These are phyloP conservation scores for Oryza nivara DNA, from an alignment of 176 grass and related monocot genomes.

Conservation along the genomic window DNA sequence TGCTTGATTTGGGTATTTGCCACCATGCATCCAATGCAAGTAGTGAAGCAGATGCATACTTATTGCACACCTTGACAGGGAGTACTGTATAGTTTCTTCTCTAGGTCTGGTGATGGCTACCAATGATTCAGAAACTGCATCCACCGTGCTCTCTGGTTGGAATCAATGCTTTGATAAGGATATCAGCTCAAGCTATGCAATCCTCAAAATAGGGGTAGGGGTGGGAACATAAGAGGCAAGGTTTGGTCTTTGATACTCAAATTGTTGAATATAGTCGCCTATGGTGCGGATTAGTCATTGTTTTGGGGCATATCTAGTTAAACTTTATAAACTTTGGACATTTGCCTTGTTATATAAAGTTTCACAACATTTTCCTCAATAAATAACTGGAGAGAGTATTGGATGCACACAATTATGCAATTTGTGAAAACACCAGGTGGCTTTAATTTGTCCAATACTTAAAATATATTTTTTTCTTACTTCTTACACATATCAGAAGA, in stretches of 20 bases:
- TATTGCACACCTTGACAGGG: neutral
- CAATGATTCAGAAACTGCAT: neutral
- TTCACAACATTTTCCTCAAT: no score
- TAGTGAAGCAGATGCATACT: no score
- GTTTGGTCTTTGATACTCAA: neutral
- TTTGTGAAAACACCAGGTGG: no score
- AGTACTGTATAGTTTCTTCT: neutral
- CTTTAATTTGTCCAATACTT: no score
- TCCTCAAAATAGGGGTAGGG: neutral
- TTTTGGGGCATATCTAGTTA: no score
- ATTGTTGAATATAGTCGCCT: neutral
- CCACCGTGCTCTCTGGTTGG: neutral
- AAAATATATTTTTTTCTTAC: no score
- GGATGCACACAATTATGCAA: no score
- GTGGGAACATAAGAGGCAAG: neutral
- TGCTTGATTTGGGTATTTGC: neutral
- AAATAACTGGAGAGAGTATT: no score
- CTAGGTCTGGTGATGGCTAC: neutral
- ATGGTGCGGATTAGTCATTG: no score
- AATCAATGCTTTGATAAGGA: neutral
- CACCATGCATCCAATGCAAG: neutral
- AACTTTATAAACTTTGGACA: no score
- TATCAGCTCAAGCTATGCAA: neutral
- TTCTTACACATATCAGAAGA: no score
- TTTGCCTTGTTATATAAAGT: no score